Percentiles rank a stretch among this genome's conserved stretches.
Evolutionary conservation across 148 eudicot species (phyloP).

Genomic region (Cornus controversa): DNA sequence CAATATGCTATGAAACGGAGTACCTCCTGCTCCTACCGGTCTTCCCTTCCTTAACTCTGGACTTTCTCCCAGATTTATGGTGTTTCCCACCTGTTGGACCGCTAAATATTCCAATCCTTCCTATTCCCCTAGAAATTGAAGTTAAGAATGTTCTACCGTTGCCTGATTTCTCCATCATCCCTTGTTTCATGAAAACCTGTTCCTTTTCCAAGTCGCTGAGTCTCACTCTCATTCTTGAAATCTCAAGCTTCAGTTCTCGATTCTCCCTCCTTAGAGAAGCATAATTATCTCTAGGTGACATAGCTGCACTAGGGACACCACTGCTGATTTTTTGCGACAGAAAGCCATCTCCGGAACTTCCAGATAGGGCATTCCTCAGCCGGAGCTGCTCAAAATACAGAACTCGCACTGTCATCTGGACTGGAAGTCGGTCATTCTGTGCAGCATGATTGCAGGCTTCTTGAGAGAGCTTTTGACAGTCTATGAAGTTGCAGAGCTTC

Average conservation of each 20-base stretch:
- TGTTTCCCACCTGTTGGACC: constrained; percentile 42
- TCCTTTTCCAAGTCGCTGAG: constrained; percentile 76
- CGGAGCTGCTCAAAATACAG: constrained; percentile 69
- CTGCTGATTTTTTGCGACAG: constrained; percentile 65
- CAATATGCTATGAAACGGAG: constrained; percentile 45
- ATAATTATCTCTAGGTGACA: constrained; percentile 75
- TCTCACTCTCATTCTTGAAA: constrained; percentile 74
- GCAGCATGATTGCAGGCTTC: constrained; percentile 85
- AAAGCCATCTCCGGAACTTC: constrained; percentile 47
- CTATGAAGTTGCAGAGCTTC: constrained; percentile 59
- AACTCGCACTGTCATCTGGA: constrained; percentile 60
- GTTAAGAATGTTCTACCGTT: constrained; percentile 52
- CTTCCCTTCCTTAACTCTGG: constrained; percentile 28
- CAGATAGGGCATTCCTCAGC: constrained; percentile 46
- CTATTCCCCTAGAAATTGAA: constrained; percentile 55
- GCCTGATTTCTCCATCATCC: constrained; percentile 57
- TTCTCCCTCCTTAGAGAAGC: constrained; percentile 78
- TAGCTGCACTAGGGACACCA: constrained; percentile 59
- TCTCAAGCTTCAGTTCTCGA: constrained; percentile 72
- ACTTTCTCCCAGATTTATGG: constrained; percentile 40
- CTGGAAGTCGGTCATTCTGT: constrained; percentile 70
- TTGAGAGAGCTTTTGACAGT: constrained; percentile 73
- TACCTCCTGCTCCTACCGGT: constrained; percentile 46
- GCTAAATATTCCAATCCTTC: constrained; percentile 46
- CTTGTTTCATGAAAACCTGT: constrained; percentile 69